A percentile compares a stretch with the other conserved stretches of the same genome.
Evolutionary conservation across 345 rosid species (phyloP).

Genomic region (Physaria fendleri): DNA sequence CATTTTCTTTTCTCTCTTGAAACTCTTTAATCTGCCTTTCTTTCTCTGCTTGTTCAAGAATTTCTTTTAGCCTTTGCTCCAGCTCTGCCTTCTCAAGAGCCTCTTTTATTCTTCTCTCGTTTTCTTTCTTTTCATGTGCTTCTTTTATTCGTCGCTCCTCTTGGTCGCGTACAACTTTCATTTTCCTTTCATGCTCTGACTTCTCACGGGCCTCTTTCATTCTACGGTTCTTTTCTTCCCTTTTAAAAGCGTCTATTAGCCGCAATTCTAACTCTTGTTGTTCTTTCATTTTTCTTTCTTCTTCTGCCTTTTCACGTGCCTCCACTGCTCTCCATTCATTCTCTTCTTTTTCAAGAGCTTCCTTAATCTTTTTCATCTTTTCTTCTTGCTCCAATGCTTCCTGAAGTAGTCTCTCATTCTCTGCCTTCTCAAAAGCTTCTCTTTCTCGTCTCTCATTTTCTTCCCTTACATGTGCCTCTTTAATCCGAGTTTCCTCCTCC

Average conservation of each 20-base stretch:
- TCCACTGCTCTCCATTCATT: too few species aligned
- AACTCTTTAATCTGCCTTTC: constrained; percentile 38
- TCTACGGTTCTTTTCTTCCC: constrained; percentile 39
- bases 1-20: constrained; percentile 33
- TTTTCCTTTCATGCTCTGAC: constrained; percentile 34
- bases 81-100: too few species aligned
- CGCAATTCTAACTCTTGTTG: constrained; percentile 32
- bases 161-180: too few species aligned
- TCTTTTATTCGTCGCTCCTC: constrained; percentile 29
- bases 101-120: too few species aligned
- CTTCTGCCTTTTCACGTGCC: constrained; percentile 26
- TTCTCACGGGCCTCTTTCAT: constrained; percentile 33
- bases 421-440: constrained; percentile 31
- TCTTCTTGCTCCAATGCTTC: constrained; percentile 33
- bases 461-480: constrained; percentile 20
- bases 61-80: too few species aligned
- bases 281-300: constrained; percentile 35
- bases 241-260: constrained; percentile 31
- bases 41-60: constrained; percentile 29
- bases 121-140: too few species aligned
- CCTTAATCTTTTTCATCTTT: constrained; percentile 19
- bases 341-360: constrained; percentile 22
- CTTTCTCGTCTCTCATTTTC: constrained; percentile 27
- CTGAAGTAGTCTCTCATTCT: constrained; percentile 25
- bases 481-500: constrained; percentile 28